phyloP scores from a whole-genome alignment of 208 protist species.

The Wallacemonas sp. region DNA sequence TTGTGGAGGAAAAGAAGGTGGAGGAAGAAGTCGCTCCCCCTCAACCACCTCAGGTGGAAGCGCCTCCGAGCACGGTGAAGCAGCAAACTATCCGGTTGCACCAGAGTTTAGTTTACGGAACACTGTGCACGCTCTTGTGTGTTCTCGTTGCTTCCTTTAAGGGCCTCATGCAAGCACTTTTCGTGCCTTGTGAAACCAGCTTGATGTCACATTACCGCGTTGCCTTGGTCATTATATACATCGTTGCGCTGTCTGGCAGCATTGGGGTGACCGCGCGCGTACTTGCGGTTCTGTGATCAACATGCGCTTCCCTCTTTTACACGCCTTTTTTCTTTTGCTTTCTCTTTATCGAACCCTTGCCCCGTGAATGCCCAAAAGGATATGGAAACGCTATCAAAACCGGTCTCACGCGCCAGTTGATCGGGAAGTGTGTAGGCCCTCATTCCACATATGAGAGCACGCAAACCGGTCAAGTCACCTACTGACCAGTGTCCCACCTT shows the following conservation, averaged over 20 bases:
- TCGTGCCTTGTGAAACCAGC: not conserved
- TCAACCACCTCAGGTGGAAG: not conserved
- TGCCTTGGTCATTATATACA: not conserved
- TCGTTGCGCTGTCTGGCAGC: not conserved
- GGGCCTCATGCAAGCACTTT: constrained; percentile 19
- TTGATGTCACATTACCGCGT: not conserved
- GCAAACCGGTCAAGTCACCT: not conserved
- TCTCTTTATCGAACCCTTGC: not conserved
- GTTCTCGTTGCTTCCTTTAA: constrained; percentile 23
- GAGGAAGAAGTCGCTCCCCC: not conserved
- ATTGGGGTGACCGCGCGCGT: not conserved
- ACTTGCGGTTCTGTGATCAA: not conserved
- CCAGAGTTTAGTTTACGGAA: constrained; percentile 21
- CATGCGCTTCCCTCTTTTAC: not conserved
- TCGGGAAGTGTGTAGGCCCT: not conserved
- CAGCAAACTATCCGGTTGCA: constrained; percentile 24
- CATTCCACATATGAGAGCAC: not conserved
- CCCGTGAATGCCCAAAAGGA: not conserved
- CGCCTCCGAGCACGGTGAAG: not conserved
- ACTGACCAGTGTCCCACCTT: not conserved
- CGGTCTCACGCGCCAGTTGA: not conserved
- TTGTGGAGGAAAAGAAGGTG: not conserved
- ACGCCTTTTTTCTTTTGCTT: not conserved
- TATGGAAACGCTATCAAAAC: not conserved
- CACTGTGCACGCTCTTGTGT: constrained; percentile 11